phyloP scores from a whole-genome alignment of 1,139 yeast genomes.

The Saccharomyces hybrid region DNA sequence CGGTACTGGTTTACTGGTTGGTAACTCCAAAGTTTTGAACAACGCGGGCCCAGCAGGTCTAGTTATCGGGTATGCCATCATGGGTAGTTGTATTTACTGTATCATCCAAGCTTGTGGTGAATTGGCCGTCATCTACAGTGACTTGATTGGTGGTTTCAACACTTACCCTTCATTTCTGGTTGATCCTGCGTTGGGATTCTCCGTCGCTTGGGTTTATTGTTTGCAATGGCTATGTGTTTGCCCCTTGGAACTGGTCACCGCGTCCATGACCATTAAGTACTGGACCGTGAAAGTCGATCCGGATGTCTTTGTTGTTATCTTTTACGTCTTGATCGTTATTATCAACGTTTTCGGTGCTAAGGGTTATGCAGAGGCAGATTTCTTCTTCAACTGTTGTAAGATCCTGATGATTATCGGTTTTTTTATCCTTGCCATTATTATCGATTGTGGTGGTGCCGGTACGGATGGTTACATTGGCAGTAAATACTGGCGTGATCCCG shows the following conservation, averaged over 20 bases:
- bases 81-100: constrained; percentile 63
- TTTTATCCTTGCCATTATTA: constrained; percentile 52
- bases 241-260: constrained; percentile 71
- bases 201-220: constrained; percentile 75
- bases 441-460: constrained; percentile 66
- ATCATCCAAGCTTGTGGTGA: constrained; percentile 85
- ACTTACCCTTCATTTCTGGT: constrained; percentile 59
- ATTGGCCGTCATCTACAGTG: constrained; percentile 62
- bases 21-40: constrained; percentile 59
- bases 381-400: constrained; percentile 50
- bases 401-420: constrained; percentile 59
- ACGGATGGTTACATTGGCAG: constrained; percentile 55
- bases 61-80: constrained; percentile 57
- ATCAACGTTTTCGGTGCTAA: constrained; percentile 64
- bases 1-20: constrained; percentile 73
- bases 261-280: constrained; percentile 57
- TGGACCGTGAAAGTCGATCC: constrained; percentile 41
- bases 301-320: constrained; percentile 61
- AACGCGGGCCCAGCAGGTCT: constrained; percentile 80
- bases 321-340: constrained; percentile 46
- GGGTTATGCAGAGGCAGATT: constrained; percentile 73
- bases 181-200: constrained; percentile 72
- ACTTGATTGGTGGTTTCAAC: constrained; percentile 73
- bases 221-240: constrained; percentile 73
- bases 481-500: constrained; percentile 53